Base-by-base conservation (phyloP, 345 rosid genomes). In the Euphorbia tirucalli region DNA sequence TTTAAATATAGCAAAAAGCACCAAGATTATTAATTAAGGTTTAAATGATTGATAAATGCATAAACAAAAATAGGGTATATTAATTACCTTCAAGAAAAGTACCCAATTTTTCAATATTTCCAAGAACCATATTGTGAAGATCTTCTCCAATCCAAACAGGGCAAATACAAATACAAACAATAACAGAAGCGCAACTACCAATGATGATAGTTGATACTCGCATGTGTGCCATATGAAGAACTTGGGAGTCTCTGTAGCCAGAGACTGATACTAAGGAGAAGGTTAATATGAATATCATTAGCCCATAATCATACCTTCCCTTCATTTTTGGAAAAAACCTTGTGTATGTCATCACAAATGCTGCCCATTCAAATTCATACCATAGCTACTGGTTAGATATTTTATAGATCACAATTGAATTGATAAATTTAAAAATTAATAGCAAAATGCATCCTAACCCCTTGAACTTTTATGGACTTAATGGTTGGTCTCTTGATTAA, bases 271-370 rank as follows among this genome's bases (percentile, higher is more conserved):
- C 77, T 77, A 91, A 71, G 7, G 88, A 81, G 78, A 90, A 91
- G 11, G 97, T 93, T 73, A 91, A 74, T 48, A 91, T 88, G 80
- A 93, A 93, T 61, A 90, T 87, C 71, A 84, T 43, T 44, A 91
- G 65, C 60, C 96, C 90, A 62, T 93, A 93, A 74, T 93, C 96
- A 37, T 91, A 93, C 85, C 96, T 88, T 15, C 91, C 89, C 82
- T 89, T 93, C 67, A 93, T 75, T 30, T 70, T 61, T 3, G 98
- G 98, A 21, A 91, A 85, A 80, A 91, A 93, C 43, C 97, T 76
- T 61, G 87, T 24, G 71, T 88, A 93, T 30, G 98, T 91, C 9
- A 87, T 76, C 30, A 72, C 30, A 18, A 88, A 61, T 61, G 96
- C 98, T 91, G 82, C 74, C 3, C 3, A 35, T 35, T 35, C 39